Percentiles rank a stretch among this genome's conserved stretches.
Evolutionary conservation across 495 filamentous ascomycete species (phyloP).

Genomic region (Parathielavia hyrcaniae): DNA sequence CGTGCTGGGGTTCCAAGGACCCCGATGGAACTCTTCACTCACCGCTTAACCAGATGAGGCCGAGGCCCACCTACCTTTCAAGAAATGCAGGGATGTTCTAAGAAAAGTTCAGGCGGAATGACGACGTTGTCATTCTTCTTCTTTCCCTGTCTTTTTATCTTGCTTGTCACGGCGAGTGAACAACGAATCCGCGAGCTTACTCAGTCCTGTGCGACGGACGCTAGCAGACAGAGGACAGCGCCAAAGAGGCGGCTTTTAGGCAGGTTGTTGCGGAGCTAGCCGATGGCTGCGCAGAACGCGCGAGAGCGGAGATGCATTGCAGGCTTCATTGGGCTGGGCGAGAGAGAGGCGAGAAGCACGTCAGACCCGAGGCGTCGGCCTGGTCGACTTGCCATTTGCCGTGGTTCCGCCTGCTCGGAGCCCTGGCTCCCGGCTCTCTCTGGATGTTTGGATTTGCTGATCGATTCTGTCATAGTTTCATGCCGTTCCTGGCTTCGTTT

Average conservation of each 20-base stretch:
- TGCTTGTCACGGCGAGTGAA: background rate
- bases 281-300: slow-evolving; percentile 1
- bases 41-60: background rate
- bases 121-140: background rate
- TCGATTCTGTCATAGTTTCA: no score
- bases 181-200: no score
- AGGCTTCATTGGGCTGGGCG: slow-evolving; percentile 8
- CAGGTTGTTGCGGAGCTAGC: slow-evolving; percentile 2
- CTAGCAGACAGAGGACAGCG: no score
- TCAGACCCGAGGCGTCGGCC: background rate
- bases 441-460: background rate
- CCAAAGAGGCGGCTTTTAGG: background rate
- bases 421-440: background rate
- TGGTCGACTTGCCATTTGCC: background rate
- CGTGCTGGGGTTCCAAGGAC: background rate
- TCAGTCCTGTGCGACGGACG: no score
- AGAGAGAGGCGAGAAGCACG: slow-evolving; percentile 1
- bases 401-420: background rate
- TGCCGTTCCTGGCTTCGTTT: no score
- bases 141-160: background rate
- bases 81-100: background rate
- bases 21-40: background rate
- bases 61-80: background rate
- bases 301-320: background rate
- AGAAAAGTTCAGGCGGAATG: background rate